Conservation (phyloP, 2,329 filamentous ascomycete species). For the Laburnicola sp. region DNA sequence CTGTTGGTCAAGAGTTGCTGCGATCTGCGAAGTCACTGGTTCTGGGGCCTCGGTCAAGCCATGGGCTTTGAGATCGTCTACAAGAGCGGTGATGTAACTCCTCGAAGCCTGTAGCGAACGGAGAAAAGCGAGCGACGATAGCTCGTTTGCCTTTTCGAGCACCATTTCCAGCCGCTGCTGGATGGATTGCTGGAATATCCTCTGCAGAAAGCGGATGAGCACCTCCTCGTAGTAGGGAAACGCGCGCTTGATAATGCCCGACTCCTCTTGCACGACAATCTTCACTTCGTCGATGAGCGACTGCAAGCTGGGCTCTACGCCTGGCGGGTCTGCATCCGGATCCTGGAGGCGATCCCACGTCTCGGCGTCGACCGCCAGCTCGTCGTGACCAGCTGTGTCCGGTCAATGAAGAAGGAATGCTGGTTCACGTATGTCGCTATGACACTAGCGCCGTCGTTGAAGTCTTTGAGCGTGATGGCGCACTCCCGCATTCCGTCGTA, state of each 20-base stretch:
- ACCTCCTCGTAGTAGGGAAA: slow-evolving; percentile 98
- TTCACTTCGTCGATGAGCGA: slow-evolving; percentile 92
- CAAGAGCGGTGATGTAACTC: slow-evolving; percentile 81
- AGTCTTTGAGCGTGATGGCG: slow-evolving; percentile 89
- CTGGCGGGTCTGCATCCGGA: slow-evolving; percentile 87
- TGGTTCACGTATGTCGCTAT: slow-evolving; percentile 97
- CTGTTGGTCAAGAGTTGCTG: slow-evolving; percentile 69
- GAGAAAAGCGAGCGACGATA: slow-evolving; percentile 90
- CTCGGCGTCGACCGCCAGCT: slow-evolving; percentile 72
- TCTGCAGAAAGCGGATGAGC: slow-evolving; percentile 86
- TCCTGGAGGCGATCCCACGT: slow-evolving; percentile 90
- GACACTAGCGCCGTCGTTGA: slow-evolving; percentile 93
- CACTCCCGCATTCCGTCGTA: slow-evolving; percentile 99
- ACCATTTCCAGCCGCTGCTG: slow-evolving; percentile 96
- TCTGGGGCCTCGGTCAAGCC: slow-evolving; percentile 95
- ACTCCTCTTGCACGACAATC: slow-evolving; percentile 95
- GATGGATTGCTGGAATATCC: slow-evolving; percentile 96
- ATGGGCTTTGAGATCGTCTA: slow-evolving; percentile 92
- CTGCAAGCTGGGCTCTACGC: slow-evolving; percentile 89
- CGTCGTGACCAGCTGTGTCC: slow-evolving; percentile 86
- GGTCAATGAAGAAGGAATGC: slow-evolving; percentile 98
- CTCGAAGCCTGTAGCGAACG: slow-evolving; percentile 88
- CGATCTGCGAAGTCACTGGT: slow-evolving; percentile 81
- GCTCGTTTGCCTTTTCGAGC: slow-evolving; percentile 86
- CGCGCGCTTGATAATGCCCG: slow-evolving; percentile 91